phyloP scores from a whole-genome alignment of 495 filamentous ascomycete species.

The Pyrenopolyporus hunteri region DNA sequence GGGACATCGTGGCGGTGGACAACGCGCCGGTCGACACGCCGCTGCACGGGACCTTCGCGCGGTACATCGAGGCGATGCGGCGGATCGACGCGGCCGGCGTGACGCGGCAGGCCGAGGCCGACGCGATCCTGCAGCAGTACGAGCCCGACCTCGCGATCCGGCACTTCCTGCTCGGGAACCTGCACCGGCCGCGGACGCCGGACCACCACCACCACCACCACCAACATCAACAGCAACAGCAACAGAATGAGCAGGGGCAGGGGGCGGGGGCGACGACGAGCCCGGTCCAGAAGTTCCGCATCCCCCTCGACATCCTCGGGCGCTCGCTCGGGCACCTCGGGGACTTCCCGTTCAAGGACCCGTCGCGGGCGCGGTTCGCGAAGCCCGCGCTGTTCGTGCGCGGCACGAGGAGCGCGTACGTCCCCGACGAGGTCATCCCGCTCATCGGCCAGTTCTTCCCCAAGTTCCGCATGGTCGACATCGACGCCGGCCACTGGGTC shows the following conservation, averaged over 20 bases:
- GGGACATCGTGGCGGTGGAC: conserved; percentile 81
- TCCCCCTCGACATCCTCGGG: conserved; percentile 51
- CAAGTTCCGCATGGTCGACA: conserved; percentile 74
- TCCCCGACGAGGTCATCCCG: conserved; percentile 86
- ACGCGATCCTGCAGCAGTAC: conserved; percentile 77
- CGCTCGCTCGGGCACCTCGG: conserved; percentile 63
- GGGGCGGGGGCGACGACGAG: too few species aligned
- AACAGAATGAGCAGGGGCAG: too few species aligned
- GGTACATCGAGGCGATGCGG: conserved; percentile 86
- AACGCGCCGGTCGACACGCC: conserved; percentile 87
- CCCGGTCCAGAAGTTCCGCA: conserved; percentile 49
- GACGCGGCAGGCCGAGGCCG: conserved; percentile 75
- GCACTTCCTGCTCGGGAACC: conserved; percentile 93
- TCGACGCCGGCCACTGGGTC: conserved; percentile 93
- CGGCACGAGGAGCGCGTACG: conserved; percentile 82
- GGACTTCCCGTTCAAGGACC: conserved; percentile 82
- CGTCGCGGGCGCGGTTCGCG: conserved; percentile 64
- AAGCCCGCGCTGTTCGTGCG: conserved; percentile 84
- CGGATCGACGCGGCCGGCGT: conserved; percentile 72
- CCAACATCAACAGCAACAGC: too few species aligned
- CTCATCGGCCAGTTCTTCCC: conserved; percentile 91
- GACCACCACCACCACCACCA: too few species aligned
- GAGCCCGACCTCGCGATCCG: conserved; percentile 78
- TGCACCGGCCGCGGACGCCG: conserved; percentile 60
- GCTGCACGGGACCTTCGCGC: conserved; percentile 74